Base-by-base conservation (phyloP, 225 moss, liverwort and hornwort species). In the Thuidium tamariscinum region DNA sequence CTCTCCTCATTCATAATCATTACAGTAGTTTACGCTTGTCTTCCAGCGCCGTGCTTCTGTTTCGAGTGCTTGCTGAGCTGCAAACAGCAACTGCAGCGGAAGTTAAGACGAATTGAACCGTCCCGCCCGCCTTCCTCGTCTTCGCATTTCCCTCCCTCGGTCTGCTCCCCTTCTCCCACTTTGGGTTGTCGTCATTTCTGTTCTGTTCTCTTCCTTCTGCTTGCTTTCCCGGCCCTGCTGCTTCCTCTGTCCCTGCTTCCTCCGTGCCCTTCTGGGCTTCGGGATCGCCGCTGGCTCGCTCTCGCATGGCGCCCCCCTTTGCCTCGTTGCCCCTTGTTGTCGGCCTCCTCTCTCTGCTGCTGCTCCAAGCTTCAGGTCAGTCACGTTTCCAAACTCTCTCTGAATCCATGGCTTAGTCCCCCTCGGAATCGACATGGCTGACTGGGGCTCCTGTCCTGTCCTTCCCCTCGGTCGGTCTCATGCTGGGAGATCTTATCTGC, bases 231-330 rank as follows among this genome's bases (percentile, higher is more conserved):
- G 36, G 20, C 61, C 71, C 80, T 37, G 22, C 55, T 72, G 51
- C 39, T 15, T 22, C 74, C 29, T 32, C 82, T 56, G 75, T 29
- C n/a, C 19, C 63, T 23, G 51, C 81, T 54, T 29, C 56, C 57
- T 83, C 56, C 52, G 60, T 85, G 83, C 90, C 70, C 76, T 77
- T 77, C 37, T 89, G 88, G 80, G 80, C 83, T 80, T 80, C 69
- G 79, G 86, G 84, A 86, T 91, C 71, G 88, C 78, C 82, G n/a
- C 72, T 65, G 88, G 82, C 88, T 85, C 72, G 85, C 77, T 88
- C 72, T 85, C 85, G 91, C 86, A 91, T 91, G 91, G 91, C 89
- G 88, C 23, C 76, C 56, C 56, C 75, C 15, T 61, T 34, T 76
- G 74, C 66, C 51, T 69, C 69, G 56, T 48, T 77, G 81, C 77